Percentiles rank a stretch among this genome's conserved stretches.
Conservation (phyloP, 2,329 filamentous ascomycete genomes). For the Ascochyta pisi region DNA sequence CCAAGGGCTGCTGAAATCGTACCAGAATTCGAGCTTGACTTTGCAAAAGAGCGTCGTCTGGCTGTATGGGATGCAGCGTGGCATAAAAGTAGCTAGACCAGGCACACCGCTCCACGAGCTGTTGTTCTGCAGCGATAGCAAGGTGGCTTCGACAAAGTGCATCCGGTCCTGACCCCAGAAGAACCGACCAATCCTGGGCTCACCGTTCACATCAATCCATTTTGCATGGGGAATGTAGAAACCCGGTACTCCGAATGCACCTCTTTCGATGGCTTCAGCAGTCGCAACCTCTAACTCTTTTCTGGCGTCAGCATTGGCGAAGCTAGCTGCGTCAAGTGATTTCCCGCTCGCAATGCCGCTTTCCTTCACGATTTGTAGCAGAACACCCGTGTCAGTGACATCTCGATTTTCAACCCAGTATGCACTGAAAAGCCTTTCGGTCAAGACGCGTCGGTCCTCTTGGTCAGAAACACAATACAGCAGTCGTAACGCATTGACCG, state of each 20-base stretch:
- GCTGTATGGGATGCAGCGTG: constrained; percentile 24
- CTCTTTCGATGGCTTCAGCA: constrained; percentile 37
- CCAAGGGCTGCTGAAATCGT: constrained; percentile 46
- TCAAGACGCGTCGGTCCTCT: constrained; percentile 28
- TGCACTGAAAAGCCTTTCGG: constrained; percentile 36
- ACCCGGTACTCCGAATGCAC: constrained; percentile 45
- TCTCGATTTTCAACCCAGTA: constrained; percentile 46
- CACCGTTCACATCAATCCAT: constrained; percentile 27
- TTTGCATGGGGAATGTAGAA: constrained; percentile 41
- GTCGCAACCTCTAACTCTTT: constrained; percentile 36
- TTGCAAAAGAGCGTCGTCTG: constrained; percentile 6
- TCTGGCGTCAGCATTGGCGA: constrained; percentile 30
- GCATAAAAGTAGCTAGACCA: constrained; percentile 31
- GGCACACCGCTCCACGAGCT: constrained; percentile 20
- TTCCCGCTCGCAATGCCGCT: constrained; percentile 28
- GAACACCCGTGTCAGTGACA: constrained; percentile 27
- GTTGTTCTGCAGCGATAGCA: constrained; percentile 21
- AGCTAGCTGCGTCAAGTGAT: constrained; percentile 16
- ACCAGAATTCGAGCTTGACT: constrained; percentile 43
- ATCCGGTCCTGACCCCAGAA: constrained; percentile 49
- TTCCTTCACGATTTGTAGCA: constrained; percentile 35
- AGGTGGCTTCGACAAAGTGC: constrained; percentile 45
- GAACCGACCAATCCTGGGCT: constrained; percentile 30
- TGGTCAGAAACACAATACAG: constrained; percentile 32
- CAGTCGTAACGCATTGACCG: constrained; percentile 42